These are phyloP conservation scores for Pisolithus marmoratus DNA, from an alignment of 768 basidiomycete species.

Conservation along the genomic window DNA sequence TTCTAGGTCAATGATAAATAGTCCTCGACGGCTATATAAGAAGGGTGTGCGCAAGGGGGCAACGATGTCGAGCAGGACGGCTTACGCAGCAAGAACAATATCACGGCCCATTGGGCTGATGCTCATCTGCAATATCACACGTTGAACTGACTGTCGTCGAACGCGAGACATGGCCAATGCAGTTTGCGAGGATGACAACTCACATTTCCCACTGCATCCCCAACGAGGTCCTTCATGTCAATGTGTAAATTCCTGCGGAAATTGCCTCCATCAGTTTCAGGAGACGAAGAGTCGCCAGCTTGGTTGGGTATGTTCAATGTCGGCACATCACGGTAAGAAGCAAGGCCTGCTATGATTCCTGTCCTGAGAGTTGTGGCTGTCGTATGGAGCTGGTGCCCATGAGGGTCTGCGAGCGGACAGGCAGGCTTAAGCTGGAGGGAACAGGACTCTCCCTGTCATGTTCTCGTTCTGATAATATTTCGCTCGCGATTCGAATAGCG, in stretches of 20 bases:
- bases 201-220: conserved; percentile 81
- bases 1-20: conserved; percentile 93
- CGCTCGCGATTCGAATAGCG: conserved; percentile 18
- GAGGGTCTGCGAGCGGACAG: conserved; percentile 30
- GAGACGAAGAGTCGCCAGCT: conserved; percentile 20
- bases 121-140: conserved; percentile 60
- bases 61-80: background rate
- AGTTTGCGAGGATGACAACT: conserved; percentile 25
- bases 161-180: background rate
- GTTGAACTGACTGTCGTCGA: conserved; percentile 3
- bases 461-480: conserved; percentile 7
- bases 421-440: conserved; percentile 25
- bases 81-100: conserved; percentile 84
- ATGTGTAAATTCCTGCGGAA: conserved; percentile 60
- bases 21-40: conserved; percentile 62
- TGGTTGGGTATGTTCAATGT: conserved; percentile 12
- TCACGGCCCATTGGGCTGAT: conserved; percentile 87
- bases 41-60: background rate
- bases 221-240: conserved; percentile 74
- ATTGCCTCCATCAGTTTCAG: conserved; percentile 53
- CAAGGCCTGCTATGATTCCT: conserved; percentile 10
- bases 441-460: conserved; percentile 20
- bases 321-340: conserved; percentile 28
- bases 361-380: conserved; percentile 18
- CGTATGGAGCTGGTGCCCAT: conserved; percentile 28